These are phyloP conservation scores for Aspergillus jensenii DNA, from an alignment of 2,329 filamentous ascomycete species.

Conservation along the genomic window DNA sequence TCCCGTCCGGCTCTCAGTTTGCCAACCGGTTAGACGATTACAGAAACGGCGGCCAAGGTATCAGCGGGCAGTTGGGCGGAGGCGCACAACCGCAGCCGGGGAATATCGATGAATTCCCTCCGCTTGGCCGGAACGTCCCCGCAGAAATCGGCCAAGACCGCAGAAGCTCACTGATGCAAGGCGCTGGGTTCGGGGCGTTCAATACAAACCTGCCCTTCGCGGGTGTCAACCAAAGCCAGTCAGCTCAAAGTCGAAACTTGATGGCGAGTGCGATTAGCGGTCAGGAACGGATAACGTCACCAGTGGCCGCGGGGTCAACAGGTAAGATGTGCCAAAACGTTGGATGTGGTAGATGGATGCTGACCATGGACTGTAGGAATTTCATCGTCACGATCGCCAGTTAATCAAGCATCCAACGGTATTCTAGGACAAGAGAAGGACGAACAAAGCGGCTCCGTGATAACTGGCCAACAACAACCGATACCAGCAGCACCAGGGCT, in stretches of 20 bases:
- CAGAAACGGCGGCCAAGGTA: slow-evolving; percentile 56
- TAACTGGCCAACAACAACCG: slow-evolving; percentile 37
- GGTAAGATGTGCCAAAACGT: slow-evolving; percentile 22
- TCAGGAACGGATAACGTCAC: slow-evolving; percentile 40
- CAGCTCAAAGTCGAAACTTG: slow-evolving; percentile 31
- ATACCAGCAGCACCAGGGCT: slow-evolving; percentile 34
- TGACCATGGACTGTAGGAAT: slow-evolving; percentile 31
- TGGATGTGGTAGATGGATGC: slow-evolving; percentile 3
- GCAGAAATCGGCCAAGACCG: slow-evolving; percentile 53
- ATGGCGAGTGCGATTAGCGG: slow-evolving; percentile 39
- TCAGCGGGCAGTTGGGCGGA: slow-evolving; percentile 52
- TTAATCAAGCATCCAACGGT: slow-evolving; percentile 44
- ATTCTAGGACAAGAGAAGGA: slow-evolving; percentile 45
- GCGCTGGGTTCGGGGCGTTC: slow-evolving; percentile 45
- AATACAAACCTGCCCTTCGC: slow-evolving; percentile 42
- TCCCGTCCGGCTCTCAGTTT: slow-evolving; percentile 51
- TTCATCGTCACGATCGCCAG: slow-evolving; percentile 42
- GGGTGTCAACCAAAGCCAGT: slow-evolving; percentile 42
- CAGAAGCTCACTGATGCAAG: slow-evolving; percentile 52
- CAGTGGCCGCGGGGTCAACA: slow-evolving; percentile 27
- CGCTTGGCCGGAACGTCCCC: slow-evolving; percentile 54
- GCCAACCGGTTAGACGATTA: slow-evolving; percentile 55
- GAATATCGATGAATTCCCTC: slow-evolving; percentile 62
- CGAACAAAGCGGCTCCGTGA: slow-evolving; percentile 37
- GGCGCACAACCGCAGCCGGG: slow-evolving; percentile 54